Conservation (phyloP, 441 rosid species). For the California macrophylla region DNA sequence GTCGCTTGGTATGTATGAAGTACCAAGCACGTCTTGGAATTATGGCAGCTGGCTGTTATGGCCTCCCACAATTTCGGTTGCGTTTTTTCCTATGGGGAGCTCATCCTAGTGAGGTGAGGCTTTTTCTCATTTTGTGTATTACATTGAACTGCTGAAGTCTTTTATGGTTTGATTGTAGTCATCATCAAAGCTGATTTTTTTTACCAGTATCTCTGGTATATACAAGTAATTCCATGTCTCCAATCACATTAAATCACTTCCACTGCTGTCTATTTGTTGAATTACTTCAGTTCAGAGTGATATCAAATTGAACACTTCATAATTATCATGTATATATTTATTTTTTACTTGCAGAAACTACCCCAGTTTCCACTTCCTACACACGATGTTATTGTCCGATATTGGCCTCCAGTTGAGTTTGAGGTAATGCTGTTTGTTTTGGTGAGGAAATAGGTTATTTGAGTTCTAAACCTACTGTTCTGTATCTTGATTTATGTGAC, state of each 20-base stretch:
- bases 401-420: slow-evolving; percentile 49
- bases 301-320: not conserved
- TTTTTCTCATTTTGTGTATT: not conserved
- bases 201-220: not conserved
- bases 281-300: not conserved
- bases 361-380: slow-evolving; percentile 79
- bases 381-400: slow-evolving; percentile 57
- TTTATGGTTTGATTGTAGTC: not conserved
- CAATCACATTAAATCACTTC: not conserved
- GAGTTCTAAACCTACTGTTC: not conserved
- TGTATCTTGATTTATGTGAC: slow-evolving; percentile 2
- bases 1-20: slow-evolving; percentile 49
- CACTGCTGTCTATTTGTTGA: not conserved
- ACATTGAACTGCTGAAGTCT: not conserved
- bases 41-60: slow-evolving; percentile 84
- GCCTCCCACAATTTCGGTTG: slow-evolving; percentile 76
- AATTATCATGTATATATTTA: not conserved
- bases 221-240: not conserved
- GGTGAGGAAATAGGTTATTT: not conserved
- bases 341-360: slow-evolving; percentile 31
- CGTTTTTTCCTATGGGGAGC: slow-evolving; percentile 80
- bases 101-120: slow-evolving; percentile 35
- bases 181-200: not conserved
- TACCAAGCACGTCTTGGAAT: slow-evolving; percentile 67
- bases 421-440: slow-evolving; percentile 32